A percentile compares a stretch with the other conserved stretches of the same genome.
phyloP scores from a whole-genome alignment of 176 grass and related monocot species.

The Aegilops tauschii region DNA sequence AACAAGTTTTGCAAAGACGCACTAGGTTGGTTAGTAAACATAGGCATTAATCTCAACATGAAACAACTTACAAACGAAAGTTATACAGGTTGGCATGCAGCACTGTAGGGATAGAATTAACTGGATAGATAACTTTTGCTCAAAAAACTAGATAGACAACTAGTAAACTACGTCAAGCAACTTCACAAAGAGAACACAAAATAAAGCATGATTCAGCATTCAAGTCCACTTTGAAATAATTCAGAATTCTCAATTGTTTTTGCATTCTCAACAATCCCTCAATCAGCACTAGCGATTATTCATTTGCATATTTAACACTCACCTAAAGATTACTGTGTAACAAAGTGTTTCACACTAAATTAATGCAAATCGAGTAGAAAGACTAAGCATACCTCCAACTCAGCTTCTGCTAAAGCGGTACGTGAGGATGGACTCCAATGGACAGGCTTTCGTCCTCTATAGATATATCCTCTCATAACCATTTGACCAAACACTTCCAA shows the following conservation, averaged over 20 bases:
- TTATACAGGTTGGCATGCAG: background rate
- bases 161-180: background rate
- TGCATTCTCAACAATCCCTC: background rate
- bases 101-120: no score
- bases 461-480: slow-evolving; percentile 92
- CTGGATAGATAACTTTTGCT: no score
- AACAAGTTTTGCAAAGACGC: background rate
- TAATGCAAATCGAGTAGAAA: background rate
- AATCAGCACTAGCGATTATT: background rate
- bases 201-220: background rate
- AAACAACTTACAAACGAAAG: background rate
- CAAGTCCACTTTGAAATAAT: background rate
- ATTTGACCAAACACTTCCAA: slow-evolving; percentile 92
- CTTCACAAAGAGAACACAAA: background rate
- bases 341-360: background rate
- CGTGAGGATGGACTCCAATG: slow-evolving; percentile 97
- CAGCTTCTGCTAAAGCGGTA: slow-evolving; percentile 94
- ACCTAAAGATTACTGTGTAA: background rate
- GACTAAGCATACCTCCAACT: slow-evolving; percentile 77
- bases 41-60: background rate
- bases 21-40: background rate
- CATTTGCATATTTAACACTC: background rate
- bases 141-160: no score
- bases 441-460: slow-evolving; percentile 91
- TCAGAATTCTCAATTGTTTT: slow-evolving; percentile 9